Evolutionary conservation across 352 stramenopile species (phyloP).

Genomic region (Globisporangium paddicum): DNA sequence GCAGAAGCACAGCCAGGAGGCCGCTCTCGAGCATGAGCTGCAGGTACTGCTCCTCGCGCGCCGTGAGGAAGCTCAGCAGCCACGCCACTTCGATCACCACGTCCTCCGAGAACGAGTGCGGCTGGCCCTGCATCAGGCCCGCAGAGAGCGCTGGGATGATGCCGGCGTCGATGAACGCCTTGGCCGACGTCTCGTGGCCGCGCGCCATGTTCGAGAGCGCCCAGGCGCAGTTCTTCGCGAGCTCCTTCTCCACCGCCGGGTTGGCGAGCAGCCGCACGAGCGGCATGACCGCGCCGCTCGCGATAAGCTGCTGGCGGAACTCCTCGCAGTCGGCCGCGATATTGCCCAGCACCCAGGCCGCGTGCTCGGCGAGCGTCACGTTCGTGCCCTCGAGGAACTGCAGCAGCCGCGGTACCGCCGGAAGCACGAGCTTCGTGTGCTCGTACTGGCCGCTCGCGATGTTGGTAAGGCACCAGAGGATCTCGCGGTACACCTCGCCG

Average conservation of each 20-base stretch:
- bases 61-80: constrained; percentile 85
- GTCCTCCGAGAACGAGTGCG: constrained; percentile 33
- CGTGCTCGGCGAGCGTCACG: constrained; percentile 58
- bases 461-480: constrained; percentile 82
- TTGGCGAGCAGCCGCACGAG: constrained; percentile 41
- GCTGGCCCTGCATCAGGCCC: constrained; percentile 27
- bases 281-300: constrained; percentile 45
- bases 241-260: constrained; percentile 21
- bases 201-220: constrained; percentile 81
- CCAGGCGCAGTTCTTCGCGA: constrained; percentile 63
- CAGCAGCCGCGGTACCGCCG: constrained; percentile 62
- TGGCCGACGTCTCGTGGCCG: constrained; percentile 65
- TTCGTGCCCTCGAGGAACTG: constrained; percentile 65
- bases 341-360: constrained; percentile 80
- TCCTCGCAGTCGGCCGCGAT: constrained; percentile 83
- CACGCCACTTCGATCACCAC: constrained; percentile 79
- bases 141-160: constrained; percentile 45
- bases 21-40: constrained; percentile 58
- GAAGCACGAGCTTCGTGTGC: constrained; percentile 78
- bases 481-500: constrained; percentile 70
- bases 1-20: constrained; percentile 47
- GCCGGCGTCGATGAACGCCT: constrained; percentile 70
- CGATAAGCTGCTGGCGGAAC: constrained; percentile 78
- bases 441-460: constrained; percentile 81
- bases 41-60: constrained; percentile 67